phyloP scores from a whole-genome alignment of 805 yeast species.

The Lachancea dasiensis region DNA sequence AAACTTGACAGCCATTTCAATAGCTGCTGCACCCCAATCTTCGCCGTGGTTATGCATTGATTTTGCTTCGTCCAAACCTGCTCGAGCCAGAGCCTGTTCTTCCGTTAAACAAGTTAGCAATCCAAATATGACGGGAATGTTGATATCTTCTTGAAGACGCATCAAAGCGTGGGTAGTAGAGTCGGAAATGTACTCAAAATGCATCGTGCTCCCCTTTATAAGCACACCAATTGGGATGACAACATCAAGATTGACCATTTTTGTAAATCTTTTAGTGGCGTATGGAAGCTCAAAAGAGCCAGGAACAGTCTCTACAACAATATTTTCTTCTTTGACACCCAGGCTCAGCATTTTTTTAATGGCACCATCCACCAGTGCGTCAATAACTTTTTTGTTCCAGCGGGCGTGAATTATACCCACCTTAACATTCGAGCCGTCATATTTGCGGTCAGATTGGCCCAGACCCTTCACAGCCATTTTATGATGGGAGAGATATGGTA shows the following conservation, averaged over 20 bases:
- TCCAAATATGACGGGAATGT: slow-evolving; percentile 86
- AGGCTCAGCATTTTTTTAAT: slow-evolving; percentile 48
- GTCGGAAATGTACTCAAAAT: slow-evolving; percentile 95
- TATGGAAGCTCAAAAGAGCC: slow-evolving; percentile 93
- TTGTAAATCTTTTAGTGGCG: slow-evolving; percentile 55
- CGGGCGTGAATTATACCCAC: slow-evolving; percentile 93
- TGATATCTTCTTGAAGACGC: slow-evolving; percentile 64
- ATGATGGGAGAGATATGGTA: no score
- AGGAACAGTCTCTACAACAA: slow-evolving; percentile 80
- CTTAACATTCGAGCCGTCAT: slow-evolving; percentile 62
- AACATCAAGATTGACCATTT: slow-evolving; percentile 61
- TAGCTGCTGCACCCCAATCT: slow-evolving; percentile 99
- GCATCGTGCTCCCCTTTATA: slow-evolving; percentile 97
- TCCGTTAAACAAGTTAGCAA: slow-evolving; percentile 89
- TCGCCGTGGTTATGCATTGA: slow-evolving; percentile 89
- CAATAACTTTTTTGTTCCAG: slow-evolving; percentile 80
- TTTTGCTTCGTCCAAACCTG: slow-evolving; percentile 67
- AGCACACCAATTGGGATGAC: slow-evolving; percentile 90
- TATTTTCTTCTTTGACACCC: slow-evolving; percentile 73
- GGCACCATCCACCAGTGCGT: slow-evolving; percentile 76
- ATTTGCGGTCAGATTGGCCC: slow-evolving; percentile 62
- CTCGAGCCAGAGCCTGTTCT: slow-evolving; percentile 88
- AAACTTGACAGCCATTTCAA: slow-evolving; percentile 73
- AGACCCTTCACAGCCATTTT: slow-evolving; percentile 75
- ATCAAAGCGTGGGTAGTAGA: slow-evolving; percentile 79